Base-by-base conservation (phyloP, 2,329 filamentous ascomycete genomes). In the Verruconis gallopava region DNA sequence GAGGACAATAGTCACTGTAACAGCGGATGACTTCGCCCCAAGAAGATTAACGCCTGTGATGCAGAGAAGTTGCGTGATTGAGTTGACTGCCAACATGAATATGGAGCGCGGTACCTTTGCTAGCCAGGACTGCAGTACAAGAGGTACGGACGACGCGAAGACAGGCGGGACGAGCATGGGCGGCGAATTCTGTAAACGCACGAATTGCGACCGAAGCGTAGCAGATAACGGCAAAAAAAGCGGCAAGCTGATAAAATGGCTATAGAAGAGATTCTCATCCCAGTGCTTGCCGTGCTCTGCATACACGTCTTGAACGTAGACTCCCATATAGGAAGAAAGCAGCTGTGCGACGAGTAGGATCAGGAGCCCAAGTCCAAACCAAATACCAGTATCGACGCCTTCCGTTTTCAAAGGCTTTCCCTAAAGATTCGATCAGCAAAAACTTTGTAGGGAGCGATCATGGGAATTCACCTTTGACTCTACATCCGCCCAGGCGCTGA, bases 181-280 rank as follows among this genome's bases (percentile, higher is more conserved):
- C n/a, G 73, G 64, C 43, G 81, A 86, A 9, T 53, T 65, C 55
- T 73, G 71, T 15, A 91, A 68, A 44, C 69, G 72, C 40, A 62
- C 56, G 48, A 84, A 81, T 52, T 85, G 81, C 14, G 67, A 63
- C 40, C 65, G 62, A 53, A 91, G 72, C 2, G 74, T 75, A 1
- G 73, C 71, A n/a, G 74, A 59, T 49, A 89, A 81, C 3, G 80
- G 81, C 2, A 82, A 53, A 55, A 89, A 91, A 17, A 91, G 68
- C 0, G 84, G 82, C 34, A 91, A 64, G 1, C 81, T 84, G 17
- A 89, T 68, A 5, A 85, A 58, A 50, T 81, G 77, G 17, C 84
- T 93, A 66, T 96, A 98, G 65, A 98, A 96, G 11, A 98, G 71
- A 50, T 94, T 94, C 60, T 96, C 91, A 51, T 81, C 82, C 85